Evolutionary conservation across 179 eudicot species (phyloP), one percentile per base, ranked within the genome.

Genomic region (Spinacia oleracea): DNA sequence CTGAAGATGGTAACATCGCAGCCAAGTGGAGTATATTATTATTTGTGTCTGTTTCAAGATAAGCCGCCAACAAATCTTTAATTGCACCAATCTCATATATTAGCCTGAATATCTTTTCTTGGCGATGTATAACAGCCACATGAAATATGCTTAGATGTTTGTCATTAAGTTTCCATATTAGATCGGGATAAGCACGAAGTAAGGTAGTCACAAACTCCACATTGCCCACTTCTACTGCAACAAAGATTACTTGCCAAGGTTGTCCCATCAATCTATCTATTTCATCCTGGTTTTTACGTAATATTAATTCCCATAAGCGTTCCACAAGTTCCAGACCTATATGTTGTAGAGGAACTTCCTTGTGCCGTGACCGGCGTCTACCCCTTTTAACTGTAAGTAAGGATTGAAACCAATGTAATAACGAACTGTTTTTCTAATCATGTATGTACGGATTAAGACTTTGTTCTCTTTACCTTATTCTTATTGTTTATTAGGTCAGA

Each of bases 21-120:
- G 78, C 87, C 31, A 84, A 67, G 66, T 87, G 89, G 23, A 87
- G 83, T 9, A 87, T 82, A 59, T 45, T 84, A 56, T 79, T 77
- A 38, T 3, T 34, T 46, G 1, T 70, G 60, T 1, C 25, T 45
- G 0, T 58, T 21, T 80, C 43, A 0, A 9, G 16, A 14, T 51
- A 73, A 16, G 32, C 18, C 3, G 60, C 55, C 0, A 77, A 32
- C 70, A 81, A 43, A 31, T 76, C 78, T 25, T 81, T 81, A 16
- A 81, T 77, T 62, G 70, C 84, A 29, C 75, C 81, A 0, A 73
- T 51, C 70, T 81, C 78, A 56, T 65, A 50, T 27, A 81, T 73
- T 21, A 77, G 27, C 53, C 63, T 80, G 58, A 84, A 86, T 2
- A 86, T 80, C n/a, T 66, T 53, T 27, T 79, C 87, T 31, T 80